Evolutionary conservation across 257 asterid genomes (phyloP), one percentile per base, ranked within the genome.

Genomic region (Solanum medicagineum): DNA sequence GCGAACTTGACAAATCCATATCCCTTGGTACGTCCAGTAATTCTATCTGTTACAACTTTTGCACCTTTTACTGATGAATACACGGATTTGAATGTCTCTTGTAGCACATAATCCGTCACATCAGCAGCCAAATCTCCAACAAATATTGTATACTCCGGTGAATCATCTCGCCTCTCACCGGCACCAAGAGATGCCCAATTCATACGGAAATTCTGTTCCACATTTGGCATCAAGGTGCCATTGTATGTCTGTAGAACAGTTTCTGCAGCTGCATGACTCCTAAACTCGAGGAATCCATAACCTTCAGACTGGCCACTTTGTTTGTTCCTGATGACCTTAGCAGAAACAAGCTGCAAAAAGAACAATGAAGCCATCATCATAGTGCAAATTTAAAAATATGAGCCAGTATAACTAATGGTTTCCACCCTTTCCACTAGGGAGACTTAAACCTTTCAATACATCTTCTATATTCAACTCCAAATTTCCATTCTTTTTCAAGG

Each of bases 71-170:
- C 95, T 5, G 98, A 92, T 5, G 90, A 86, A 86, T 93, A 95
- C 29, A 90, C 90, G 51, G 85, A 55, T 88, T 91, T 93, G 86
- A 95, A 95, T 6, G 97, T 93, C 85, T 93, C 98, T 85, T 87
- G 93, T 62, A 95, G 90, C 69, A 88, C 75, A 81, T 92, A 91
- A 88, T 95, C 98, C 0, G 95, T 93, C 54, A 94, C 98, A 71
- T 94, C 98, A 80, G 95, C 97, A 70, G 98, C 94, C 92, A 95
- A 89, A 86, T 95, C 98, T 62, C 98, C 98, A 87, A 95, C 98
- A 88, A 95, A 95, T 75, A 95, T 85, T 22, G 98, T 92, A 81
- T 90, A 86, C 87, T 95, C 98, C 0, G 97, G 92, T n/a, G 94
- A 66, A 87, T 93, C 95, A 83, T 95, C 98, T 22, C 96, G 94